Percentiles rank a stretch among this genome's conserved stretches.
phyloP scores from a whole-genome alignment of 2,329 filamentous ascomycete species.

The Pseudopyricularia cyperi region DNA sequence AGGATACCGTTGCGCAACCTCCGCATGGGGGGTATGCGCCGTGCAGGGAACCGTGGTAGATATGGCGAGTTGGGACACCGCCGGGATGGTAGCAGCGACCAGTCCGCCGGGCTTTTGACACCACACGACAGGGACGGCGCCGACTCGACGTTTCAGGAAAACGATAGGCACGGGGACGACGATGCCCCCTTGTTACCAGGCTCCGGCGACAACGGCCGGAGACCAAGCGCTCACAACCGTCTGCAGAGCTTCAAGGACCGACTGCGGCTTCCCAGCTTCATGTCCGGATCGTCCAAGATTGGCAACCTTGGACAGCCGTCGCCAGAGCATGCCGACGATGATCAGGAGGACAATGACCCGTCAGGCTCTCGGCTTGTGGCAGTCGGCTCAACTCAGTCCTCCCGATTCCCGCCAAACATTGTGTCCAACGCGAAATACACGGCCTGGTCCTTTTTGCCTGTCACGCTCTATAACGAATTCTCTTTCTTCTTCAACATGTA shows the following conservation, averaged over 20 bases:
- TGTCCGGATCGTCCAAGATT: constrained; percentile 27
- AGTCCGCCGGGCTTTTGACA: constrained; percentile 51
- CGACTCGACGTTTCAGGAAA: neutral
- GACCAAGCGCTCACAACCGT: constrained; percentile 25
- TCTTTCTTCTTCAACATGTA: constrained; percentile 99
- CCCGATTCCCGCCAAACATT: constrained; percentile 76
- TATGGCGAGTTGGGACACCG: constrained; percentile 49
- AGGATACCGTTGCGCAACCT: constrained; percentile 60
- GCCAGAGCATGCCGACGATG: constrained; percentile 23
- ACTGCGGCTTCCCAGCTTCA: constrained; percentile 55
- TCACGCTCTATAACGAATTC: constrained; percentile 96
- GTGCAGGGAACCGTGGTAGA: constrained; percentile 38
- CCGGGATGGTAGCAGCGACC: constrained; percentile 47
- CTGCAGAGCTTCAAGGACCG: constrained; percentile 30
- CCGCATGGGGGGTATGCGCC: constrained; percentile 52
- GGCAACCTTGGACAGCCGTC: constrained; percentile 21
- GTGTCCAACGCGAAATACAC: constrained; percentile 98
- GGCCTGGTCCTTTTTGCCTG: constrained; percentile 80
- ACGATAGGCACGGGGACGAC: constrained; percentile 36
- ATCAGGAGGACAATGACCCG: constrained; percentile 45
- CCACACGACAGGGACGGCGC: constrained; percentile 12
- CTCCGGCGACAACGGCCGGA: constrained; percentile 19
- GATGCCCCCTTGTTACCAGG: constrained; percentile 58
- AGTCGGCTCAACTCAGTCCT: constrained; percentile 60
- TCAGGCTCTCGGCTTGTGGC: constrained; percentile 61